Evolutionary conservation across 768 basidiomycete genomes (phyloP), one percentile per base, ranked within the genome.

Genomic region (Tephrocybe rancida): DNA sequence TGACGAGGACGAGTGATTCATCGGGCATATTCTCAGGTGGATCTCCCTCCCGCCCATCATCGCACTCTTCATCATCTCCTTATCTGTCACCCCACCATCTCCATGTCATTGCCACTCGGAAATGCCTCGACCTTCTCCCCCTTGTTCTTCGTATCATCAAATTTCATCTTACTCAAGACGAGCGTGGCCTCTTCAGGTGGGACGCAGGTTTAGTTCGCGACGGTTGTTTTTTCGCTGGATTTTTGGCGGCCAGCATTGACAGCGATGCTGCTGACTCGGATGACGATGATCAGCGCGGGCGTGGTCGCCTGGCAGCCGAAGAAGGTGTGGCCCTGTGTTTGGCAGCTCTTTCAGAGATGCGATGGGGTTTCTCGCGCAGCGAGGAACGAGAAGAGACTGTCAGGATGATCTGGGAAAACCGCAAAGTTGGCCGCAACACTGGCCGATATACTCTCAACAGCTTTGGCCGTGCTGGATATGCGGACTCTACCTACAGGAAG

Each of bases 161-260:
- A 55, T 70, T 70, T 5, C 81, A 85, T 59, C 63, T 83, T 5
- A 69, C 75, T 3, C 61, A 60, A 47, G 67, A 67, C 19, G 65
- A 69, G 2, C 73, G 70, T 19, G 62, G 60, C 34, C 82, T 96
- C 60, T 93, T 97, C 64, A 79, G 79, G 61, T 95, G 88, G 78
- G 95, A 98, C 65, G 83, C 92, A 1, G 87, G 88, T 18, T 78
- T 95, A 3, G 85, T 95, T 48, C 83, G 90, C 18, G 94, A 96
- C 61, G 95, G 95, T 3, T 92, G 88, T 62, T 96, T 88, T 77
- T 95, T 88, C 61, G 90, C 91, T 3, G 92, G 85, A 2, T 82
- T 88, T 56, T 72, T 94, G 34, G 79, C 92, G 5, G 90, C 89
- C 0, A 84, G 81, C 14, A 73, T 82, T 4, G 84, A 87, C 16